phyloP scores from a whole-genome alignment of 1,139 yeast genomes.

The Taphrina betulina region DNA sequence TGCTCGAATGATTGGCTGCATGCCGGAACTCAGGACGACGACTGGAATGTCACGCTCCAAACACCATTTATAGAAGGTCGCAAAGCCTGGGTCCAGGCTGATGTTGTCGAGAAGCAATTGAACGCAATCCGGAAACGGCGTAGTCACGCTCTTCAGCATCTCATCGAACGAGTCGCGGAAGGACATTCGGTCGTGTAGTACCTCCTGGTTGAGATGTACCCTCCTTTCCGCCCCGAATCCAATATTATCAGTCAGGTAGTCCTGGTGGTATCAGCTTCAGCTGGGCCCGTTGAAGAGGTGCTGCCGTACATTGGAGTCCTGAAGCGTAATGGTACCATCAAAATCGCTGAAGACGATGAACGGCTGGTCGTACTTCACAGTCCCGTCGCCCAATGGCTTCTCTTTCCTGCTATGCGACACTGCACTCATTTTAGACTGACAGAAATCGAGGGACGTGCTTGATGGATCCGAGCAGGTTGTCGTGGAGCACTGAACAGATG shows the following conservation, averaged over 20 bases:
- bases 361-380: conserved; percentile 30
- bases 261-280: no score
- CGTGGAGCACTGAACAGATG: no score
- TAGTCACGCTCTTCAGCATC: conserved; percentile 76
- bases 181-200: conserved; percentile 63
- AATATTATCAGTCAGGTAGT: conserved; percentile 53
- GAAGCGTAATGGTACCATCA: no score
- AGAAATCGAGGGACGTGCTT: no score
- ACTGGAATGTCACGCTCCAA: conserved; percentile 67
- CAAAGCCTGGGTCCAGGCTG: conserved; percentile 86
- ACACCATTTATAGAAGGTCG: conserved; percentile 77
- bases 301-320: no score
- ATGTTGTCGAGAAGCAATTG: conserved; percentile 55
- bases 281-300: no score
- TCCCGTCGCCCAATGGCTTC: conserved; percentile 29
- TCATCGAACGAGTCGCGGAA: conserved; percentile 79
- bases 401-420: not conserved
- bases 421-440: no score
- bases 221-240: conserved; percentile 82
- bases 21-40: conserved; percentile 77
- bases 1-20: conserved; percentile 85
- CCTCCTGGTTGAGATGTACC: conserved; percentile 64
- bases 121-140: conserved; percentile 81
- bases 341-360: conserved; percentile 34
- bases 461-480: no score